Base-by-base conservation (phyloP, 208 protist genomes). In the Balamuthia mandrillaris region DNA sequence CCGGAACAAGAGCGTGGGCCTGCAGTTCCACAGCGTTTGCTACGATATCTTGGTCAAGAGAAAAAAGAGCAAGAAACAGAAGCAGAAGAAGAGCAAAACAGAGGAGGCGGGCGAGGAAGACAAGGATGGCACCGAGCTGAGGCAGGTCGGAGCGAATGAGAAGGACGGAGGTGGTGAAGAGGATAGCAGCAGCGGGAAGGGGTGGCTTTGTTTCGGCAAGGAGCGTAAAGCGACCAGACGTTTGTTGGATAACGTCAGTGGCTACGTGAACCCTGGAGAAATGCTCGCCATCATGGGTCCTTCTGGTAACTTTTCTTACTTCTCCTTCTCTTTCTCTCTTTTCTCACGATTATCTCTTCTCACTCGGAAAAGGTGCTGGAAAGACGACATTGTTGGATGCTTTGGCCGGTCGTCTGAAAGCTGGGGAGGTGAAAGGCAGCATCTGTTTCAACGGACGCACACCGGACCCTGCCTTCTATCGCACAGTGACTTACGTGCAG, bases 341-440 rank as follows among this genome's bases (percentile, higher is more conserved):
- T 21, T 39, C 56, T 31, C n/a, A 31, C 56, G 9, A 1, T n/a
- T 52, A n/a, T 18, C 14, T 18, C 47, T 2, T 42, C 1, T 18
- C 21, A 24, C 5, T 3, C 78, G n/a, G n/a, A n/a, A n/a, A n/a
- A 84, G 78, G 78, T 52, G 54, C 60, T 9, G 78, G 78, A 29
- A 84, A 84, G 61, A 84, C 78, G 27, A 84, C 78, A 44, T 41
- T 84, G 6, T 58, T 84, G 35, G 78, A 84, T 33, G 58, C 56
- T 35, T 29, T 84, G 33, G 78, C 78, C 24, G 21, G 39, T 3
- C 39, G 61, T 27, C n/a, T n/a, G 61, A 41, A 6, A 58, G 44
- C 16, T 24, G 41, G 35, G 78, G 78, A 72, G 51, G 14, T 10
- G 31, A 81, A 5, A 12, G 31, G 6, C 49, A 14, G 63, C 18